These are phyloP conservation scores for Fusarium tuaranense DNA, from an alignment of 2,329 filamentous ascomycete species.

Conservation along the genomic window DNA sequence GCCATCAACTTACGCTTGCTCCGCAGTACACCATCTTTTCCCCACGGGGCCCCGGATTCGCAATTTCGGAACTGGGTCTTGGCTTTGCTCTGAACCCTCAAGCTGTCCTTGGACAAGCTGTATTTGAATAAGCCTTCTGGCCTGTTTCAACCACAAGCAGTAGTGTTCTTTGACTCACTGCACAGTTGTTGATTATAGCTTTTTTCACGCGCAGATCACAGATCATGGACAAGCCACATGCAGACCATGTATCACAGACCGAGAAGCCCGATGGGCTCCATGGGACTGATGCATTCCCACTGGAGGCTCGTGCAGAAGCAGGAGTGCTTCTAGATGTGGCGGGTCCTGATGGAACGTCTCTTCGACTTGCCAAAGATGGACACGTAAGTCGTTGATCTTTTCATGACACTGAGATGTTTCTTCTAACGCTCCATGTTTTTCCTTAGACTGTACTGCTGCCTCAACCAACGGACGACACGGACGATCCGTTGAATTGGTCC, in stretches of 20 bases:
- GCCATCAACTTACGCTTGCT: background rate
- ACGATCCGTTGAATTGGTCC: conserved; percentile 34
- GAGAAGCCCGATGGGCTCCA: conserved; percentile 9
- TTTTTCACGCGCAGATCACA: background rate
- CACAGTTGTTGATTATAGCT: background rate
- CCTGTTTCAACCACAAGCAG: background rate
- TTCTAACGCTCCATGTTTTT: background rate
- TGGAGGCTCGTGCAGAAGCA: conserved; percentile 29
- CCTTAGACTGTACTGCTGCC: conserved; percentile 26
- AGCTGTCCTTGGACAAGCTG: background rate
- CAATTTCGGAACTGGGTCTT: conserved; percentile 29
- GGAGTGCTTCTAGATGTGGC: conserved; percentile 25
- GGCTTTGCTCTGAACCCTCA: background rate
- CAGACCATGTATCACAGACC: conserved; percentile 29
- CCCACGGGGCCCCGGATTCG: conserved; percentile 26
- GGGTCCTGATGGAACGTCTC: background rate
- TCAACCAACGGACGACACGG: conserved; percentile 22
- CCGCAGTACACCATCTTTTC: conserved; percentile 1
- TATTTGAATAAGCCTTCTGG: conserved; percentile 19
- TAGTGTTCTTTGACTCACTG: background rate
- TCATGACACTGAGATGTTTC: background rate
- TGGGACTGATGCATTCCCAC: conserved; percentile 13
- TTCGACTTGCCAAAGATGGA: conserved; percentile 32
- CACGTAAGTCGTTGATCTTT: conserved; percentile 12
- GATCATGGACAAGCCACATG: conserved; percentile 31